These are phyloP conservation scores for Penicillium fuscoglaucum DNA, from an alignment of 2,329 filamentous ascomycete species.

Conservation along the genomic window DNA sequence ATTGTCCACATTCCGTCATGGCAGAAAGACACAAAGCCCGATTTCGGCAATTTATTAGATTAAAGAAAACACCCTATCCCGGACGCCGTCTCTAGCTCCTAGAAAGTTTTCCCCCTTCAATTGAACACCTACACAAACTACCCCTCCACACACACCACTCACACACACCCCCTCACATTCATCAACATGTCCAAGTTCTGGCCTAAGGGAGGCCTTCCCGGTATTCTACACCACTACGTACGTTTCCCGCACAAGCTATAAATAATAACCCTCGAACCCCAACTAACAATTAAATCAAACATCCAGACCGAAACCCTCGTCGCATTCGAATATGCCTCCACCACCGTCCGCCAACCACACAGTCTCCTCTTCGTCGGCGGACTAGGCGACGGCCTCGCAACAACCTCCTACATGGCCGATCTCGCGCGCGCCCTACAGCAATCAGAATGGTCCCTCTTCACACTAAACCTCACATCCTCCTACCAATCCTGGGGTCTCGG, in stretches of 20 bases:
- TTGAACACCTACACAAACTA: not conserved
- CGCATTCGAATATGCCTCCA: slow-evolving; percentile 43
- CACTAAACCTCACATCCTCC: slow-evolving; percentile 53
- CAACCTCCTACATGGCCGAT: slow-evolving; percentile 54
- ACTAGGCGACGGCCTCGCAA: slow-evolving; percentile 58
- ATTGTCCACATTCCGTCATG: slow-evolving; percentile 5
- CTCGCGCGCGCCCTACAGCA: slow-evolving; percentile 51
- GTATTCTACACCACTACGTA: slow-evolving; percentile 42
- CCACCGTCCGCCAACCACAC: slow-evolving; percentile 40
- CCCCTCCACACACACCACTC: not conserved
- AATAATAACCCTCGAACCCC: not conserved
- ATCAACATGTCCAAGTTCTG: slow-evolving; percentile 38
- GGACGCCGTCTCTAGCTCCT: not conserved
- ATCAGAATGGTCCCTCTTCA: slow-evolving; percentile 55
- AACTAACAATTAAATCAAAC: slow-evolving; percentile 15
- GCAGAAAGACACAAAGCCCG: slow-evolving; percentile 10
- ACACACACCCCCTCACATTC: too few species aligned
- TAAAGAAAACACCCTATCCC: not conserved
- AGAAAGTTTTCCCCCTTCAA: not conserved
- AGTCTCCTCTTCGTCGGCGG: slow-evolving; percentile 61
- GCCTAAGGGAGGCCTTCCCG: slow-evolving; percentile 38
- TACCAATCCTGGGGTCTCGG: slow-evolving; percentile 57
- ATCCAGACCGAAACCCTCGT: slow-evolving; percentile 36
- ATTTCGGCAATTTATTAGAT: slow-evolving; percentile 19
- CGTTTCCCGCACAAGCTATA: slow-evolving; percentile 9